Evolutionary conservation across 106 monocot species (phyloP), one percentile per base, ranked within the genome.

Genomic region (Cymbidium sinense): DNA sequence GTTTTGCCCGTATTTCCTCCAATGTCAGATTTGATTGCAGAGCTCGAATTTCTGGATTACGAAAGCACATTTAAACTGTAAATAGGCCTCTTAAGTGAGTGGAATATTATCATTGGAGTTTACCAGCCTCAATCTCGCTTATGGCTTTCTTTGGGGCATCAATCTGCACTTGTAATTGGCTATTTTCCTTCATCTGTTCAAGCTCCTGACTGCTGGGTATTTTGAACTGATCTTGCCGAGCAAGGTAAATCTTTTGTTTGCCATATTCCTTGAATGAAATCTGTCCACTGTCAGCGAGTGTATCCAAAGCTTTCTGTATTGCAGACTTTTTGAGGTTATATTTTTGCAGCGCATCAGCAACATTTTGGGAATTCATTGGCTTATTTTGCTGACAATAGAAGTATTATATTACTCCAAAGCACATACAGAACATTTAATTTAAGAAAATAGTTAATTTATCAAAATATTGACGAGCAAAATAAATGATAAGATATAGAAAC

Each of bases 191-290:
- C 96, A 96, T 93, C 70, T 91, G 82, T 30, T 93, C 96, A 43
- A 96, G 85, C 81, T 96, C 96, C 81, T 93, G 82, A 33, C 65
- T 78, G 78, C 90, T 94, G 50, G 88, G 96, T 77, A 96, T 94
- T 27, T 93, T 81, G 75, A 93, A 96, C 64, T 93, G 93, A 84
- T 96, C 96, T 84, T 96, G 96, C 70, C 89, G 81, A 73, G 96
- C 94, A 75, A 98, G 25, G 78, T 94, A 94, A 64, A 98, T 92
- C 64, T 94, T 98, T 76, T 98, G 96, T 54, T 98, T 98, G 23
- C 96, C 94, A 83, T 94, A 98, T 78, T 98, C 96, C 72, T 98
- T 98, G 50, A 88, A 98, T 44, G 96, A 94, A 74, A 98, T 94
- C 43, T 94, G 91, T 44, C 90, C 87, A 76, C 79, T 88, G 54